Base-by-base conservation (phyloP, 768 basidiomycete species). In the Mycena metata region DNA sequence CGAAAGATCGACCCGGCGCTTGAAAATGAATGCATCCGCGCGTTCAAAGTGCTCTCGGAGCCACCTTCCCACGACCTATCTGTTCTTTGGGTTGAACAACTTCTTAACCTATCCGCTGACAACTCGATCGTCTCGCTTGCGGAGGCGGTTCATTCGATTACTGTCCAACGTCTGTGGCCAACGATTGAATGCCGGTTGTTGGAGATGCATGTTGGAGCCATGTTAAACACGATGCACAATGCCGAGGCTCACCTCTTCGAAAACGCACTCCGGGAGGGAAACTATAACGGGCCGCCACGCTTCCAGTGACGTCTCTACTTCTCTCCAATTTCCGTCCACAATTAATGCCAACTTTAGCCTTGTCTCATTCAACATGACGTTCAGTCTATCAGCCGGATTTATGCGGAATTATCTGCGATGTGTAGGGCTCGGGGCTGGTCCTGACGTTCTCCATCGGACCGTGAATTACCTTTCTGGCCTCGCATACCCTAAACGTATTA, bases 131-230 rank as follows among this genome's bases (percentile, higher is more conserved):
- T 23, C 7, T 15, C 47, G 10, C 47, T 60, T 26, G 4, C 6
- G 3, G 35, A 36, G 13, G 8, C 41, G 59, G 16, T 50, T 2
- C 10, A 24, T 17, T 36, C 23, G 19, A 36, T 60, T 16, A 50
- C 59, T 11, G 11, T 10, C 16, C 35, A 60, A 17, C 5, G 19
- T 0, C 11, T 17, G n/a, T 60, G 59, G 59, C 36, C 36, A 3
- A 23, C 50, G 15, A 47, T 60, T 12, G 59, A 60, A 35, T 23
- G 47, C 26, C 59, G 59, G n/a, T 41, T 50, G 8, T 30, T 60
- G 39, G 59, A 49, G 47, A 47, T 41, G 47, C 47, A 60, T 50
- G 36, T 21, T n/a, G n/a, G n/a, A n/a, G n/a, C n/a, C n/a, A n/a
- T n/a, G n/a, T n/a, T n/a, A n/a, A n/a, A n/a, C n/a, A n/a, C n/a